These are phyloP conservation scores for Trichomonas vaginalis DNA, from an alignment of 208 protist species.

Conservation along the genomic window DNA sequence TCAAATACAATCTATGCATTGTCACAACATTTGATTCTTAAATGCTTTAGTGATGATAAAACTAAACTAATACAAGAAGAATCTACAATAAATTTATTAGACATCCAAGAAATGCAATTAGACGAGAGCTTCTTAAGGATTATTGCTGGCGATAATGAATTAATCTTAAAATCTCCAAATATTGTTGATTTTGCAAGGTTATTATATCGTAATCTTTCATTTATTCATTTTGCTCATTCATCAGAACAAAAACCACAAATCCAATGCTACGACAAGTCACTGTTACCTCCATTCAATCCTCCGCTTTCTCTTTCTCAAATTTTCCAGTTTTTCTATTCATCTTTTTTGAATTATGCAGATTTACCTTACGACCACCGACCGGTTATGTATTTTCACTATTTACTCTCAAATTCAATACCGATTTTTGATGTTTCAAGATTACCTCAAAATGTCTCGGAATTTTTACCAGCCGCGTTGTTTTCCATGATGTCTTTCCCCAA, in stretches of 20 bases:
- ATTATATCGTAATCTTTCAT: not conserved
- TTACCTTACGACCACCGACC: not conserved
- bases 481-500: not conserved
- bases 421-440: not conserved
- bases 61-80: not conserved
- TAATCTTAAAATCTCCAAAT: not conserved
- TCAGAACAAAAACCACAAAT: not conserved
- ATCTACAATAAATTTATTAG: not conserved
- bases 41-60: not conserved
- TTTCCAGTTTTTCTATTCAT: not conserved
- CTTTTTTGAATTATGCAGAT: not conserved
- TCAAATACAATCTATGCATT: not conserved
- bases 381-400: not conserved
- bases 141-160: not conserved
- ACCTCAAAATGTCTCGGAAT: not conserved
- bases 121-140: not conserved
- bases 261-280: not conserved
- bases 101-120: not conserved
- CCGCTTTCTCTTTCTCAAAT: not conserved
- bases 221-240: not conserved
- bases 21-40: not conserved
- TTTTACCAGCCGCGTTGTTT: not conserved
- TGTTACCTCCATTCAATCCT: not conserved
- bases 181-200: not conserved
- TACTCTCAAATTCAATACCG: not conserved